Evolutionary conservation across 2,329 filamentous ascomycete genomes (phyloP), one percentile per base, ranked within the genome.

Genomic region (Pseudonectria buxi): DNA sequence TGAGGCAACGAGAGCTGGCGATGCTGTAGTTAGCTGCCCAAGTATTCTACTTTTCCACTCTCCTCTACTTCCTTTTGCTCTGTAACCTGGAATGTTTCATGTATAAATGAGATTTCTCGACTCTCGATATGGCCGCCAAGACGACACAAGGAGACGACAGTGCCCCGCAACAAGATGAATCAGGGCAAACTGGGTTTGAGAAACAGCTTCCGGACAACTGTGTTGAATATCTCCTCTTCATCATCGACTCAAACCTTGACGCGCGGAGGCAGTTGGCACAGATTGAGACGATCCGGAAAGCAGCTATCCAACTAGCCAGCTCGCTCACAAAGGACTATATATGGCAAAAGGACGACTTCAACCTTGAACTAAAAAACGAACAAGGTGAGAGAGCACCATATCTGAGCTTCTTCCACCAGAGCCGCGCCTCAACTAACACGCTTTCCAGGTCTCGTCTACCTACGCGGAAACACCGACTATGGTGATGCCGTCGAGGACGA

Each of bases 401-500:
- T n/a, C 4, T n/a, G 22, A 26, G 6, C 11, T 24, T 4, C 26
- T 11, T 18, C 32, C 28, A n/a, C 14, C 26, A 14, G 12, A 29
- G 34, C 26, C 13, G 10, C 30, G 11, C 11, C 7, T 45, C 4
- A 45, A 37, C 28, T 37, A 24, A 33, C 10, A 28, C 27, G 7
- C 7, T 12, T 31, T 30, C 26, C 27, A 73, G 73, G 70, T 1
- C 54, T 77, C 7, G 55, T 68, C n/a, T 79, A 81, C 44, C 72
- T 98, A 6, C 74, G 78, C 44, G 90, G 90, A 14, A 69, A 71
- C 33, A 92, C 87, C 1, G 85, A 90, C 56, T 96, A 88, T 53
- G 89, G 90, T 7, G 94, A 98, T 61, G 92, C 88, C 0, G 81
- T 96, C 4, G 90, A 95, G 54, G 92, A 98, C 51, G 94, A 98